phyloP scores from a whole-genome alignment of 1,284 basidiomycete species.

The Heterobasidion annosum region DNA sequence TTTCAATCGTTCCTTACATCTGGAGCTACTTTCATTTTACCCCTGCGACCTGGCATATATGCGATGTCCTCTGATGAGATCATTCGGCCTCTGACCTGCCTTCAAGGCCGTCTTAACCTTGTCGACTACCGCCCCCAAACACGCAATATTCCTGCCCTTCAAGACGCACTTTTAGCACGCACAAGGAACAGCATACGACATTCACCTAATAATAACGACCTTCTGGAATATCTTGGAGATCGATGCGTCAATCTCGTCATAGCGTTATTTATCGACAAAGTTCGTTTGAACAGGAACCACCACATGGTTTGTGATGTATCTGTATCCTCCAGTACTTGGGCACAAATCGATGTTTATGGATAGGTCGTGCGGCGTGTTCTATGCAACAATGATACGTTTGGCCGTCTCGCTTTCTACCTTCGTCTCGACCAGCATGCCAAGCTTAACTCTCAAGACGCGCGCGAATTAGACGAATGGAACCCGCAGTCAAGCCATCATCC shows the following conservation, averaged over 20 bases:
- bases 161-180: conserved; percentile 1
- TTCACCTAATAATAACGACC: conserved; percentile 20
- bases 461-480: conserved; percentile 12
- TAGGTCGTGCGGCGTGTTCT: conserved; percentile 15
- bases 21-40: too few relatives aligned
- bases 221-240: conserved; percentile 24
- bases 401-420: conserved; percentile 19
- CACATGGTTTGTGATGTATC: conserved; percentile 13
- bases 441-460: conserved; percentile 11
- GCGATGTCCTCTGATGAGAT: not conserved
- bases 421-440: conserved; percentile 16
- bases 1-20: too few relatives aligned
- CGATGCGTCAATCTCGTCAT: conserved; percentile 20
- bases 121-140: not conserved
- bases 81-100: not conserved
- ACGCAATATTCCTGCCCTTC: conserved; percentile 5
- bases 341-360: not conserved
- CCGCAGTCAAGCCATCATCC: conserved; percentile 11
- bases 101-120: conserved; percentile 7
- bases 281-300: conserved; percentile 18
- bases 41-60: too few relatives aligned
- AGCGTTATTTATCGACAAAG: conserved; percentile 18
- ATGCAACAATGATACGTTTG: conserved; percentile 24
- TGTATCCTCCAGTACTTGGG: not conserved
- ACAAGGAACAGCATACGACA: conserved; percentile 15